These are phyloP conservation scores for Saccharomycodes ludwigii DNA, from an alignment of 805 yeast species.

Conservation along the genomic window DNA sequence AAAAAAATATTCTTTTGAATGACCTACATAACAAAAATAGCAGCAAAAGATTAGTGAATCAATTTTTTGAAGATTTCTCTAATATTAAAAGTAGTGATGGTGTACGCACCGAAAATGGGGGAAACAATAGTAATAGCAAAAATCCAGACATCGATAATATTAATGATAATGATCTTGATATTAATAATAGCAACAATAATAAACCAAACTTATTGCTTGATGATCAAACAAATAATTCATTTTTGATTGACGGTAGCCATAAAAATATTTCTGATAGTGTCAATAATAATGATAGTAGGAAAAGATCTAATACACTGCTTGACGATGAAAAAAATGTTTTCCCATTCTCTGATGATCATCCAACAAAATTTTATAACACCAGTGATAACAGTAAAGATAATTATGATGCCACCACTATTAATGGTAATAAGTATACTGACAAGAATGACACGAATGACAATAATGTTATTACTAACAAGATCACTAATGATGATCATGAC, in stretches of 20 bases:
- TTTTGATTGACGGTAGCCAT: too few relatives aligned
- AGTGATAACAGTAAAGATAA: constrained; percentile 19
- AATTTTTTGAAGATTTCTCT: neutral
- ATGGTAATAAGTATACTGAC: constrained; percentile 3
- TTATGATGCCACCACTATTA: neutral
- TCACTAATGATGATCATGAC: neutral
- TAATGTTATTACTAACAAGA: constrained; percentile 1
- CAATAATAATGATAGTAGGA: constrained; percentile 10
- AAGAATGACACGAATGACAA: neutral
- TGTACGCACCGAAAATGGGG: neutral
- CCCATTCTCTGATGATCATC: constrained; percentile 19
- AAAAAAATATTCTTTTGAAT: too few relatives aligned
- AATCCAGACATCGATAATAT: neutral
- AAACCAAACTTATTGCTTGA: too few relatives aligned
- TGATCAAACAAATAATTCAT: too few relatives aligned
- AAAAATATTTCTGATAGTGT: too few relatives aligned
- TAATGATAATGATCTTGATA: neutral
- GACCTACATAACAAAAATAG: too few relatives aligned
- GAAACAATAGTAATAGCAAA: neutral
- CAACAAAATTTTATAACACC: constrained; percentile 29
- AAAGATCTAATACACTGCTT: constrained; percentile 18
- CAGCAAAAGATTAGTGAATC: constrained; percentile 2
- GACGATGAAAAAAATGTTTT: constrained; percentile 23
- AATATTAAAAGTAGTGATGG: neutral
- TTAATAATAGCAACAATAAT: neutral